Conservation (phyloP, 805 yeast species). For the Sugiyamaella americana region DNA sequence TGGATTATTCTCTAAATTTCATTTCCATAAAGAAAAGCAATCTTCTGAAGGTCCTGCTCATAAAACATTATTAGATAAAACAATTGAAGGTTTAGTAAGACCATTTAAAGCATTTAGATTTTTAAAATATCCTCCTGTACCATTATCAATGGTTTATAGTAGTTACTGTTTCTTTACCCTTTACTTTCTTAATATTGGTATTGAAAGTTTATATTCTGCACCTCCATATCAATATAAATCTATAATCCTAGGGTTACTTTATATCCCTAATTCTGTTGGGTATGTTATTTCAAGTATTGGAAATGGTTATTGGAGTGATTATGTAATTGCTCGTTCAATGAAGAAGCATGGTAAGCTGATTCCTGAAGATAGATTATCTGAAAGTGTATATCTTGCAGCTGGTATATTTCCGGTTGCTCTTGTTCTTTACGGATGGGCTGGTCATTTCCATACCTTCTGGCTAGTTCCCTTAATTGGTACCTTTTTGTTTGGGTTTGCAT, state of each 20-base stretch:
- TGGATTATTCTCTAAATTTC: neutral
- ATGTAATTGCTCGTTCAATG: slow-evolving; percentile 46
- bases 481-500: slow-evolving; percentile 73
- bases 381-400: slow-evolving; percentile 65
- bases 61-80: neutral
- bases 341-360: slow-evolving; percentile 55
- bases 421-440: slow-evolving; percentile 77
- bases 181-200: slow-evolving; percentile 69
- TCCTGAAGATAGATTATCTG: slow-evolving; percentile 76
- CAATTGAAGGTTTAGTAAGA: slow-evolving; percentile 27
- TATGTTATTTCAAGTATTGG: slow-evolving; percentile 69
- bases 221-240: slow-evolving; percentile 66
- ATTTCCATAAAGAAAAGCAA: neutral
- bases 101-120: slow-evolving; percentile 61
- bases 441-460: slow-evolving; percentile 63
- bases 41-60: neutral
- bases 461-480: slow-evolving; percentile 76
- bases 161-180: slow-evolving; percentile 65
- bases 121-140: slow-evolving; percentile 67
- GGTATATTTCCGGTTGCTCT: slow-evolving; percentile 56
- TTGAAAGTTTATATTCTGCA: slow-evolving; percentile 54
- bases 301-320: slow-evolving; percentile 79
- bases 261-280: slow-evolving; percentile 77
- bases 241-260: slow-evolving; percentile 63
- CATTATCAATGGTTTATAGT: slow-evolving; percentile 57